Base-by-base conservation (phyloP, 2,329 filamentous ascomycete genomes). In the Beauveria varroae region DNA sequence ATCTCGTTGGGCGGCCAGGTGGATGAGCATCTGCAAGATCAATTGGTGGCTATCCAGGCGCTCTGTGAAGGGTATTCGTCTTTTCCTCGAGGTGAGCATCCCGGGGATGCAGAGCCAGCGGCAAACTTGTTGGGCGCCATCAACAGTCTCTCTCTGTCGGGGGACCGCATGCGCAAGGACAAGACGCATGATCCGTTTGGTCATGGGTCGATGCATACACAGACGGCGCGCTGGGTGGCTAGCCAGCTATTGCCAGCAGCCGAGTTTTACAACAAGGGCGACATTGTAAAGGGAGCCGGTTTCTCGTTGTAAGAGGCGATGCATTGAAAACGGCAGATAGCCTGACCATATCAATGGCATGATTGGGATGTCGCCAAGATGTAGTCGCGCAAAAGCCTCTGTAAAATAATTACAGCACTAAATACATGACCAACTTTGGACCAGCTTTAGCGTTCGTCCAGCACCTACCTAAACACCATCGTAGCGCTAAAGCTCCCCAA, bases 191-290 rank as follows among this genome's bases (percentile, higher is more conserved):
- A 76, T 61, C 82, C 83, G 0, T 85, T 86, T 66, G 83, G 84
- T 0, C 74, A 83, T 59, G 84, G 84, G 0, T 82, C 78, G 52
- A 72, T 75, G 64, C 84, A 87, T 64, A 77, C 84, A 0, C 78
- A 76, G 47, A 87, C 85, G n/a, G 84, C 81, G 16, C 75, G 84
- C 63, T 87, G 84, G 83, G 80, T 87, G 24, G 76, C 75, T 1
- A 76, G 78, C 34, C 72, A 82, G 67, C 64, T 87, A 43, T 64
- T 86, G 20, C 79, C 81, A 0, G 64, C 65, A 1, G 73, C 79
- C 1, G 71, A 73, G 57, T 86, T 82, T 75, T 82, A 77, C 63
- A 76, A 81, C 62, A 76, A 77, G 34, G 83, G 83, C 0, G 74
- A 73, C 3, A 62, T 81, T 5, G 82, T 81, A 62, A 73, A 79